phyloP scores from a whole-genome alignment of 2,329 filamentous ascomycete genomes.

The Penicillium sp. region DNA sequence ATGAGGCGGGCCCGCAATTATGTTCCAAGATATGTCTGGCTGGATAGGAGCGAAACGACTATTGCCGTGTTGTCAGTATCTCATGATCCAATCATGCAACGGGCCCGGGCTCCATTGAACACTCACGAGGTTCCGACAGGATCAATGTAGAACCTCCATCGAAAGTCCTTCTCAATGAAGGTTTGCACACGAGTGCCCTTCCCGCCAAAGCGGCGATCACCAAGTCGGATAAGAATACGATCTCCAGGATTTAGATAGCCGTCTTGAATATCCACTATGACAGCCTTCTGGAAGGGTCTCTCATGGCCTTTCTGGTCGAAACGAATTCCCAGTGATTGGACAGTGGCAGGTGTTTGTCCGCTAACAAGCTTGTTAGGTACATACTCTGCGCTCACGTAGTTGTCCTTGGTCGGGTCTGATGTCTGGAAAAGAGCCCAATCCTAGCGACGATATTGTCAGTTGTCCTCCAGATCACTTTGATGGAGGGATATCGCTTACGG shows the following conservation, averaged over 20 bases:
- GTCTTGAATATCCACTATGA: constrained; percentile 20
- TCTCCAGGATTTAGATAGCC: constrained; percentile 18
- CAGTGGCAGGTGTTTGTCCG: constrained; percentile 9
- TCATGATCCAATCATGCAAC: not conserved
- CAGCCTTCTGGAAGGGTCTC: constrained; percentile 16
- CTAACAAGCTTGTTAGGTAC: constrained; percentile 6
- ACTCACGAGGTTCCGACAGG: constrained; percentile 19
- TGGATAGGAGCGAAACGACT: constrained; percentile 15
- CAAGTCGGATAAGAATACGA: constrained; percentile 12
- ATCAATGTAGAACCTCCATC: constrained; percentile 18
- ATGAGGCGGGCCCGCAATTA: constrained; percentile 5
- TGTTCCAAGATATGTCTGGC: constrained; percentile 13
- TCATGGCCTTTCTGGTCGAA: constrained; percentile 19
- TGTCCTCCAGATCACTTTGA: not conserved
- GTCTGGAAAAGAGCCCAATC: constrained; percentile 18
- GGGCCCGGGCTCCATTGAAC: not conserved
- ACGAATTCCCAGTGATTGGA: constrained; percentile 14
- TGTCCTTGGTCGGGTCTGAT: constrained; percentile 12
- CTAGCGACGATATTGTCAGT: not conserved
- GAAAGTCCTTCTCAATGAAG: constrained; percentile 15
- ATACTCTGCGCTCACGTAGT: constrained; percentile 17
- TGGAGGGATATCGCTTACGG: not conserved
- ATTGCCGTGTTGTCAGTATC: not conserved
- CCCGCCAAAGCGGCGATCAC: constrained; percentile 15
- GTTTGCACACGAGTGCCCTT: constrained; percentile 12